Base-by-base conservation (phyloP, 371 early-diverging fungal genomes). In the Zopfochytrium polystomum region DNA sequence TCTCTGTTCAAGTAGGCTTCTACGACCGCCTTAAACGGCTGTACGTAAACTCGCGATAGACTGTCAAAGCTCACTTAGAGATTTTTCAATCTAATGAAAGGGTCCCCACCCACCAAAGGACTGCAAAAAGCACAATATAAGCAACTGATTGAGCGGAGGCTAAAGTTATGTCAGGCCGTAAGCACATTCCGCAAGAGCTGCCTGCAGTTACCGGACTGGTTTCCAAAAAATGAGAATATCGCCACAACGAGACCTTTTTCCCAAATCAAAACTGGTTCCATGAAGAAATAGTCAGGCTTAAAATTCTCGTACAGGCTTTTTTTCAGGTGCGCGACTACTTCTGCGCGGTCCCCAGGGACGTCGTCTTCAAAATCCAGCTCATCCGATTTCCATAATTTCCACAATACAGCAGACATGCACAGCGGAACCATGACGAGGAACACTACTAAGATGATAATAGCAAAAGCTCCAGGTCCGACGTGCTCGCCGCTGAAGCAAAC, bases 1-100 rank as follows among this genome's bases (percentile, higher is more conserved):
- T 67, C 67, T 1, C 67, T 52, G 49, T 58, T 58, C 27, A 67
- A 50, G 31, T 67, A 67, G 3, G 58, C 67, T 33, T 67, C 67
- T 4, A 63, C 18, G 1, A 44, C 29, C 29, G 3, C n/a, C n/a
- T 27, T 30, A 35, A 50, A 62, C 7, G 67, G 67, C 48, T 67
- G 67, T 51, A 23, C 35, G 52, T 34, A 22, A 11, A 30, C 48
- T 47, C 13, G 38, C 58, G 30, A 18, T 13, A 44, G 7, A 9
- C 6, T 26, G 25, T n/a, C n/a, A n/a, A n/a, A n/a, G n/a, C n/a
- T n/a, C n/a, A n/a, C n/a, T n/a, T n/a, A n/a, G n/a, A n/a, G n/a
- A n/a, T n/a, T n/a, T n/a, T n/a, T n/a, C n/a, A n/a, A n/a, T n/a
- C n/a, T n/a, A n/a, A n/a, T n/a, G n/a, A n/a, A n/a, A n/a, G n/a